Evolutionary conservation across 805 yeast genomes (phyloP).

Genomic region (Wickerhamomyces canadensis): DNA sequence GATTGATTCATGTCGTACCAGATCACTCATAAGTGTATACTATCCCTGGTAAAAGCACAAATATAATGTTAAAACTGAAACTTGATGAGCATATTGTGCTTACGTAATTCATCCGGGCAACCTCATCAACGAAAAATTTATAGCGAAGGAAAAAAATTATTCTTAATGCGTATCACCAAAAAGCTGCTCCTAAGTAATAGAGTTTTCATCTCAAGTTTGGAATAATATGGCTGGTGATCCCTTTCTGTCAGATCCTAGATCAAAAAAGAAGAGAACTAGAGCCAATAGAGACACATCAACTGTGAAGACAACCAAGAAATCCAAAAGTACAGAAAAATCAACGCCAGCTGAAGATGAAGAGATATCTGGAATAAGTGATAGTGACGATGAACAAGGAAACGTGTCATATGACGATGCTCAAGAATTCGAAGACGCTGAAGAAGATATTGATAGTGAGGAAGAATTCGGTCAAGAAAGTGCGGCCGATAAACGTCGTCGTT

Average conservation of each 20-base stretch:
- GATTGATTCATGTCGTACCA: too few relatives aligned
- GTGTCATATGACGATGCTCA: slow-evolving; percentile 29
- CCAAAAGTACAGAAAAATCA: slow-evolving; percentile 3
- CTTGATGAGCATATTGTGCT: background rate
- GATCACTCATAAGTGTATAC: too few relatives aligned
- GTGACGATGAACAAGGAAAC: slow-evolving; percentile 42
- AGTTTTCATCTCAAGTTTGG: background rate
- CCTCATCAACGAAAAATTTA: slow-evolving; percentile 8
- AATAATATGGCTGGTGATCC: slow-evolving; percentile 51
- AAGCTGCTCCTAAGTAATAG: background rate
- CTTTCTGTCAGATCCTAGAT: slow-evolving; percentile 55
- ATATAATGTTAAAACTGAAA: too few relatives aligned
- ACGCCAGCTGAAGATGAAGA: slow-evolving; percentile 40
- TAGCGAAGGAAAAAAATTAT: background rate
- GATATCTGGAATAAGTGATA: slow-evolving; percentile 44
- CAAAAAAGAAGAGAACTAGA: slow-evolving; percentile 28
- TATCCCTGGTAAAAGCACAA: too few relatives aligned
- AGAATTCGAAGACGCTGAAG: slow-evolving; percentile 30
- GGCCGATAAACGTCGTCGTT: slow-evolving; percentile 88
- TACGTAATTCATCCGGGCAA: slow-evolving; percentile 8
- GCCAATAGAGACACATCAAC: slow-evolving; percentile 11
- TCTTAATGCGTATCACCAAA: background rate
- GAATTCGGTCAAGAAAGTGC: slow-evolving; percentile 73
- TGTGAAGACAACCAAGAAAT: slow-evolving; percentile 10
- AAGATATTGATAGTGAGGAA: slow-evolving; percentile 56